Conservation (phyloP, 768 basidiomycete species). For the Suillus discolor region DNA sequence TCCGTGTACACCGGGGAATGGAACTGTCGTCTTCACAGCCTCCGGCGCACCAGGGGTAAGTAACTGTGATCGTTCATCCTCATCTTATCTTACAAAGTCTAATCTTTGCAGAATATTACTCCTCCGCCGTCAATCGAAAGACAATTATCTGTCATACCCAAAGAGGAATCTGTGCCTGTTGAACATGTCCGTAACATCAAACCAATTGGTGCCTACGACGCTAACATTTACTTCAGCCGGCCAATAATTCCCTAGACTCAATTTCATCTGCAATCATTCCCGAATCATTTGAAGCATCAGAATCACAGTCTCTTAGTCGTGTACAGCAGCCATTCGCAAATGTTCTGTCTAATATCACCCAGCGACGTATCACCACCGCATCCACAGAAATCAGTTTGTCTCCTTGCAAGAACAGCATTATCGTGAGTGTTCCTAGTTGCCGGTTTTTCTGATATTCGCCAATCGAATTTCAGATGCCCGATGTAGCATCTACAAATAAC, state of each 20-base stretch:
- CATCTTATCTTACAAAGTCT: neutral
- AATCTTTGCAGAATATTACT: neutral
- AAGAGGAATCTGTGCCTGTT: neutral
- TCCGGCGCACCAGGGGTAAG: neutral
- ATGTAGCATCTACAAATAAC: neutral
- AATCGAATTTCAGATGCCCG: neutral
- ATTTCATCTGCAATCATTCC: conserved; percentile 3
- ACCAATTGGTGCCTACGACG: neutral
- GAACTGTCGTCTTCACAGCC: neutral
- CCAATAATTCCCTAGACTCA: conserved; percentile 1
- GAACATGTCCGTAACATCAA: neutral
- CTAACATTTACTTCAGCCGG: neutral
- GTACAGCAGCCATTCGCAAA: neutral
- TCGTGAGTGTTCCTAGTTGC: neutral
- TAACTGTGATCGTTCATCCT: neutral
- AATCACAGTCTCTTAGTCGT: neutral
- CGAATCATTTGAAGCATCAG: conserved; percentile 6
- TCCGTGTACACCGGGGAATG: conserved; percentile 1
- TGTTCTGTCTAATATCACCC: neutral
- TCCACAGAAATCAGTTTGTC: neutral
- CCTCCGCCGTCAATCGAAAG: too few species aligned
- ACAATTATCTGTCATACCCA: neutral
- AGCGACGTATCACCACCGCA: neutral
- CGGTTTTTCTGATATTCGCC: neutral
- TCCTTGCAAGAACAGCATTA: conserved; percentile 1